Evolutionary conservation across 192 early-diverging fungal species (phyloP), one percentile per base, ranked within the genome.

Genomic region (Entomortierella parvispora): DNA sequence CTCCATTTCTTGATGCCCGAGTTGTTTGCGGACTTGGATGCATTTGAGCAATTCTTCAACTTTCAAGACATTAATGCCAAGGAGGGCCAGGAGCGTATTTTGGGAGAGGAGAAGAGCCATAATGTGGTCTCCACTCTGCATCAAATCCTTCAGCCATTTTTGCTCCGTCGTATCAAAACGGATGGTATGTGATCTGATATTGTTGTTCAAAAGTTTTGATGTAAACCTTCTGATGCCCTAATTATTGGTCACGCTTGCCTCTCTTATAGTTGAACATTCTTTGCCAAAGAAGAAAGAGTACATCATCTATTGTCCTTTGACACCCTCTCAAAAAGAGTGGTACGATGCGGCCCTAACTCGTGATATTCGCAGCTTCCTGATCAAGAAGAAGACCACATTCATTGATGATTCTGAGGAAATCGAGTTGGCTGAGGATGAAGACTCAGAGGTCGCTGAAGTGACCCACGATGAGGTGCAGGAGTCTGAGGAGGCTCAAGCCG

Each of bases 1-100:
- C 86, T 99, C 20, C 96, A 99, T 70, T 99, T 97, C 58, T 83
- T 98, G 22, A 81, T 97, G 49, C 97, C 97, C n/a, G 93, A 95
- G 71, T 95, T 99, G 34, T 99, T 99, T 80, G 90, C 93, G 52
- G 92, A 93, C 52, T 83, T 93, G 46, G 92, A 92, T 46, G 90
- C 84, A 57, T 98, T 98, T 82, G 88, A 93, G 52, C 87, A 86
- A 23, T 97, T 94, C 90, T 94, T 96, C 69, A 90, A 93, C 57
- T 91, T 94, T 65, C 86, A 87, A 28, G 90, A 92, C 64, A 82
- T 94, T 44, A 85, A 90, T 57, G 84, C 91, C 58, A 71, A 84
- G 71, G 85, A 81, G 37, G 89, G 88, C 1, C 84, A 86, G 58
- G 84, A 85, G 4, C 84, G 89, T 47, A 90, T 94, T 34, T 69